These are phyloP conservation scores for Amphicarpaea edgeworthii DNA, from an alignment of 306 rosid species.

Conservation along the genomic window DNA sequence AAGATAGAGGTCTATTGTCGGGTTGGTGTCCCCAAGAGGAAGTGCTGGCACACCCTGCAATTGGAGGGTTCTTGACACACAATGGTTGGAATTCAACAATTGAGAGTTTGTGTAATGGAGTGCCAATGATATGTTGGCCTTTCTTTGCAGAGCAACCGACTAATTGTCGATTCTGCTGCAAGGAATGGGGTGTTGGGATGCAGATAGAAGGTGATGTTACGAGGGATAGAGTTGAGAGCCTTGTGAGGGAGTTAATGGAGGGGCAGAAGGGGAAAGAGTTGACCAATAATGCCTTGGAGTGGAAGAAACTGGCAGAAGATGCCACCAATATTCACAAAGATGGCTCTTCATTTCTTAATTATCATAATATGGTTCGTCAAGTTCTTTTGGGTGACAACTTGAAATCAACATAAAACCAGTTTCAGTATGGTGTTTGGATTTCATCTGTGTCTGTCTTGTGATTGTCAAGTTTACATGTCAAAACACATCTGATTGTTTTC, in stretches of 20 bases:
- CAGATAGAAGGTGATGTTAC: constrained; percentile 33
- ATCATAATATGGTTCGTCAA: not conserved
- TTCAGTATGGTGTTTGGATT: not conserved
- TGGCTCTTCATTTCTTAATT: constrained; percentile 30
- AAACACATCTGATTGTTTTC: not conserved
- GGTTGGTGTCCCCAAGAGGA: constrained; percentile 67
- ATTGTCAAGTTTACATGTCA: not conserved
- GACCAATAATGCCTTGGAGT: constrained; percentile 31
- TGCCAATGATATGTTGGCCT: constrained; percentile 70
- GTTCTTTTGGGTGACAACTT: constrained; percentile 3
- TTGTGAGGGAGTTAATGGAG: constrained; percentile 38
- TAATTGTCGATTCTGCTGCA: constrained; percentile 46
- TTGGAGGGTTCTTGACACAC: too few relatives aligned
- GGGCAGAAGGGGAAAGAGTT: constrained; percentile 11
- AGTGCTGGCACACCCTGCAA: constrained; percentile 54
- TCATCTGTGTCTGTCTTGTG: not conserved
- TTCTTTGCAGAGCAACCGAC: constrained; percentile 68
- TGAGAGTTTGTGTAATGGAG: constrained; percentile 47
- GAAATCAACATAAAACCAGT: not conserved
- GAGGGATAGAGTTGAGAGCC: constrained; percentile 3
- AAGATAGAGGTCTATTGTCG: constrained; percentile 48
- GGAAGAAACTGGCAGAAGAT: constrained; percentile 31
- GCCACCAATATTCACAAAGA: not conserved
- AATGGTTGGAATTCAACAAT: constrained; percentile 65
- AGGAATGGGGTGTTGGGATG: constrained; percentile 38